Evolutionary conservation across 2,329 filamentous ascomycete species (phyloP).

Genomic region (Alternaria sp.): DNA sequence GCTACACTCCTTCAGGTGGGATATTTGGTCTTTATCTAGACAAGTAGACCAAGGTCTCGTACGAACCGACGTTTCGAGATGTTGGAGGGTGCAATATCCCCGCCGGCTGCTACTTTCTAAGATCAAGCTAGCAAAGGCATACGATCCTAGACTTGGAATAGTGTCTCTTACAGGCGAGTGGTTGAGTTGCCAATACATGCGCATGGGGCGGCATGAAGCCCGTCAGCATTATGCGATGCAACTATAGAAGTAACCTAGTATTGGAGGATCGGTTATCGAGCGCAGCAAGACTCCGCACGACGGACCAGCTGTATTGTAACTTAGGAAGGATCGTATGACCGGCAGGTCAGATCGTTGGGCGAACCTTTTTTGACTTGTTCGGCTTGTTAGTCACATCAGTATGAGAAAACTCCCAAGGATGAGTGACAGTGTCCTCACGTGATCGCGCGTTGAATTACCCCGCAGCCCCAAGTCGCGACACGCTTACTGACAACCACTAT

Average conservation of each 20-base stretch:
- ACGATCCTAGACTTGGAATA: not conserved
- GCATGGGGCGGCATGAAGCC: not conserved
- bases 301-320: not conserved
- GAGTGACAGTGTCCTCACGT: not conserved
- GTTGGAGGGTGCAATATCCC: too few species aligned
- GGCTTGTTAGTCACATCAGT: too few species aligned
- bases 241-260: not conserved
- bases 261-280: not conserved
- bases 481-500: too few species aligned
- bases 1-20: not conserved
- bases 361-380: too few species aligned
- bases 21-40: too few species aligned
- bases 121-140: not conserved
- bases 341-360: fast-evolving
- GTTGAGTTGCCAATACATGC: not conserved
- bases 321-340: not conserved
- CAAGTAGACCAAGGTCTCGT: too few species aligned
- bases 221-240: not conserved
- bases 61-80: too few species aligned
- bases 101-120: too few species aligned
- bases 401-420: too few species aligned
- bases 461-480: too few species aligned
- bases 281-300: not conserved
- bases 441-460: not conserved
- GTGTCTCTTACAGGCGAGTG: too few species aligned